A percentile compares a stretch with the other conserved stretches of the same genome.
These are phyloP conservation scores for Colletotrichum sp. DNA, from an alignment of 2,329 filamentous ascomycete species.

Conservation along the genomic window DNA sequence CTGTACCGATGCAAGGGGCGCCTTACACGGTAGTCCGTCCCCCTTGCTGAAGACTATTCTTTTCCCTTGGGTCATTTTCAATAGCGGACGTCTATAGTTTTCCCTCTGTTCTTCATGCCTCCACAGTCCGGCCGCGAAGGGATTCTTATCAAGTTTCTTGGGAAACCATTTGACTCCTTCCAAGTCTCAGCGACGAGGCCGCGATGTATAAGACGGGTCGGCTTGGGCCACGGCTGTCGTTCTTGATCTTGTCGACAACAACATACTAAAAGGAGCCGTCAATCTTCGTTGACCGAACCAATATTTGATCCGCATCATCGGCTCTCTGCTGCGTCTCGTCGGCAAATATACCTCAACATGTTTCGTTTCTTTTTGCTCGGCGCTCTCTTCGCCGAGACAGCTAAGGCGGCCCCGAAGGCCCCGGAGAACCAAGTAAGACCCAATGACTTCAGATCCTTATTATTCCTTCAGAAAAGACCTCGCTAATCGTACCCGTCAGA, in stretches of 20 bases:
- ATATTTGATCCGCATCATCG: not conserved
- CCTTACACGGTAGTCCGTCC: not conserved
- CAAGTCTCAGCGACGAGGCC: not conserved
- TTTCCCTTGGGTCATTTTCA: not conserved
- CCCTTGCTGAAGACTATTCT: conserved; percentile 9
- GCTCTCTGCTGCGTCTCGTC: not conserved
- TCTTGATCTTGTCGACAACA: not conserved
- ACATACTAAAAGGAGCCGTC: not conserved
- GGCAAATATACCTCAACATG: not conserved
- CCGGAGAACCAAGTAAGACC: not conserved
- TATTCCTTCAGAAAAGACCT: not conserved
- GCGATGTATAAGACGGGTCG: not conserved
- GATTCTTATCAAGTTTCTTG: not conserved
- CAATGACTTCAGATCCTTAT: not conserved
- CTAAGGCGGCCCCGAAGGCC: not conserved
- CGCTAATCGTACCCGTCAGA: not conserved
- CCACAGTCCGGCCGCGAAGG: not conserved
- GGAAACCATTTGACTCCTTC: not conserved
- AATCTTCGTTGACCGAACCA: not conserved
- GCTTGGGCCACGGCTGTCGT: not conserved
- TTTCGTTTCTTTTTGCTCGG: not conserved
- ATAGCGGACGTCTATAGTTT: not conserved
- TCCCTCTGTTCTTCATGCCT: not conserved
- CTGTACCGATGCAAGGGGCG: not conserved
- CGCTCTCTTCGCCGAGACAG: not conserved